Conservation (phyloP, 2,329 filamentous ascomycete genomes). For the Plenodomus biglobosus region DNA sequence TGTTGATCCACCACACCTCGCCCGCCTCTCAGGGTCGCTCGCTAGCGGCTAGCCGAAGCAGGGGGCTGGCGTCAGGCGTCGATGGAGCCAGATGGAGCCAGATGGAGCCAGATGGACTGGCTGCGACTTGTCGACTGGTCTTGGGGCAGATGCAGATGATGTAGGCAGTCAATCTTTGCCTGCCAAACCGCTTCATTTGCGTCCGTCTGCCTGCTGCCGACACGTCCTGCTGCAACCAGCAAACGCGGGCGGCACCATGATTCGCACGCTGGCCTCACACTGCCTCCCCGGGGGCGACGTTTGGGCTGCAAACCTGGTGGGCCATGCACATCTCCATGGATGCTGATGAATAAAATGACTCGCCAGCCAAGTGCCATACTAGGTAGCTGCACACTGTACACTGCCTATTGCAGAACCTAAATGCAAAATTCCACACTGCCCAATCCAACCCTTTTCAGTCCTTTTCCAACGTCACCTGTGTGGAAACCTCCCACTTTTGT, state of each 20-base stretch:
- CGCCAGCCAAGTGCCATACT: slow-evolving; percentile 22
- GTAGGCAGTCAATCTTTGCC: slow-evolving; percentile 3
- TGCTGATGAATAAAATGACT: slow-evolving; percentile 19
- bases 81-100: too few relatives aligned
- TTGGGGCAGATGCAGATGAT: slow-evolving; percentile 20
- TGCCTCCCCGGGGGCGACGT: slow-evolving; percentile 14
- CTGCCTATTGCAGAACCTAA: slow-evolving; percentile 25
- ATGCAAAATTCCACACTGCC: slow-evolving; percentile 18
- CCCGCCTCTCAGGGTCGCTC: slow-evolving; percentile 26
- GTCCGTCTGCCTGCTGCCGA: too few relatives aligned
- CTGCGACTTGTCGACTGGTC: neutral
- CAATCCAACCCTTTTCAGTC: slow-evolving; percentile 32
- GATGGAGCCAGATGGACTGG: too few relatives aligned
- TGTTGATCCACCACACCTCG: slow-evolving; percentile 31
- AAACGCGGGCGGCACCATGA: slow-evolving; percentile 9
- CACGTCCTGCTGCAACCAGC: slow-evolving; percentile 9
- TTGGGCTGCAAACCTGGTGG: slow-evolving; percentile 28
- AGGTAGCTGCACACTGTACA: too few relatives aligned
- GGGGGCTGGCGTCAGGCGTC: slow-evolving; percentile 31
- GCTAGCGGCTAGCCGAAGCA: slow-evolving; percentile 24
- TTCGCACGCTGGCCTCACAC: slow-evolving; percentile 7
- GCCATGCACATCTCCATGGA: slow-evolving; percentile 8
- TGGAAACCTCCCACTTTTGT: slow-evolving; percentile 88
- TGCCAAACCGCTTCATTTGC: neutral
- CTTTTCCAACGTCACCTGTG: slow-evolving; percentile 68